Percentiles rank a stretch among this genome's conserved stretches.
These are phyloP conservation scores for Zasmidium cellare DNA, from an alignment of 2,329 filamentous ascomycete species.

Conservation along the genomic window DNA sequence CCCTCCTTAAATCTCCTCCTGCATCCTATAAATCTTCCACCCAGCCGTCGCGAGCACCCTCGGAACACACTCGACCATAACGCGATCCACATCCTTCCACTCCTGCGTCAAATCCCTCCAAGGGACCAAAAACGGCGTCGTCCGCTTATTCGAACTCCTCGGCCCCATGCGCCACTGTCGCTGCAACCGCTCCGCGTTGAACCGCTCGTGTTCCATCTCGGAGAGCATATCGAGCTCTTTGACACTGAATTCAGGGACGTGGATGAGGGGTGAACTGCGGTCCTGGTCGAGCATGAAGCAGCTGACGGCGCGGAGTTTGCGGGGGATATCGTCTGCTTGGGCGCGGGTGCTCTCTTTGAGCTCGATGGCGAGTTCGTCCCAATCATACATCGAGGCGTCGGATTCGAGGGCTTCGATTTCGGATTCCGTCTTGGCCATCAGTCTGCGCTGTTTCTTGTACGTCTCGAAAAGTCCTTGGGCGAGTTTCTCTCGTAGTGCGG, in stretches of 20 bases:
- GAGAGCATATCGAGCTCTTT: conserved; percentile 34
- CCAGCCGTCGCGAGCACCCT: conserved; percentile 30
- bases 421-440: conserved; percentile 29
- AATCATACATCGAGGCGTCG: conserved; percentile 35
- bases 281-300: conserved; percentile 38
- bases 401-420: conserved; percentile 30
- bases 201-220: conserved; percentile 39
- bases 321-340: conserved; percentile 38
- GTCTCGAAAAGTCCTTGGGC: conserved; percentile 35
- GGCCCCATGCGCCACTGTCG: conserved; percentile 37
- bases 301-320: conserved; percentile 35
- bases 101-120: conserved; percentile 37
- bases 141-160: conserved; percentile 32
- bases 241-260: conserved; percentile 30
- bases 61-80: conserved; percentile 39
- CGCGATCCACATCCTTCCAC: conserved; percentile 37
- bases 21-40: conserved; percentile 38
- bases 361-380: conserved; percentile 35
- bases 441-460: conserved; percentile 34
- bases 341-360: conserved; percentile 36
- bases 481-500: conserved; percentile 34
- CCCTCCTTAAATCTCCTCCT: conserved; percentile 12
- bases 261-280: conserved; percentile 29
- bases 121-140: conserved; percentile 37
- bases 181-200: conserved; percentile 38